A percentile compares a stretch with the other conserved stretches of the same genome.
Evolutionary conservation across 1,284 basidiomycete species (phyloP).

Genomic region (Hypsizygus ulmarius): DNA sequence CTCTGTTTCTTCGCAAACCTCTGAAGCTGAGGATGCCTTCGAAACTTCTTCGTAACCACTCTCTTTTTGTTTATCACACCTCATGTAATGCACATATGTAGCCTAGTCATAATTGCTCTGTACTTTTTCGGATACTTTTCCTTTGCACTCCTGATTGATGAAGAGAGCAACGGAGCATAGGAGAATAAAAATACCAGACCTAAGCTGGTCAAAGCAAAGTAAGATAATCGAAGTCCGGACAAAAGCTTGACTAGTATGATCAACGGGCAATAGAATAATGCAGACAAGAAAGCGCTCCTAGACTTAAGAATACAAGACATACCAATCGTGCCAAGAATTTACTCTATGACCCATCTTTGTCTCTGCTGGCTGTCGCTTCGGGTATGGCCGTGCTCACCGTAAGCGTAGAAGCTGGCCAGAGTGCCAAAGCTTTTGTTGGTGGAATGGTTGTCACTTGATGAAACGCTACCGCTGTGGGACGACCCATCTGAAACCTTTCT

Average conservation of each 20-base stretch:
- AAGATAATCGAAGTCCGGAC: background rate
- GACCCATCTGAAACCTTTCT: conserved; percentile 18
- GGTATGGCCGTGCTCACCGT: conserved; percentile 24
- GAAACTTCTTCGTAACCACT: background rate
- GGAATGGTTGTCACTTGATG: conserved; percentile 16
- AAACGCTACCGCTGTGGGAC: conserved; percentile 15
- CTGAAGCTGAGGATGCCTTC: conserved; percentile 7
- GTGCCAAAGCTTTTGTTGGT: conserved; percentile 22
- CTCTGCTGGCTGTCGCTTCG: conserved; percentile 27
- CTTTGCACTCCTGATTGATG: background rate
- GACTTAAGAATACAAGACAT: background rate
- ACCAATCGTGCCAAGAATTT: conserved; percentile 20
- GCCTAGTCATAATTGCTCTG: conserved; percentile 12
- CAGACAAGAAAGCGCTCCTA: conserved; percentile 6
- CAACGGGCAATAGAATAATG: conserved; percentile 3
- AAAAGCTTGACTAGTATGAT: background rate
- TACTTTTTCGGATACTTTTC: conserved; percentile 3
- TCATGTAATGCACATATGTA: conserved; percentile 6
- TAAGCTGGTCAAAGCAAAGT: conserved; percentile 7
- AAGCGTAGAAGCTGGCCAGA: conserved; percentile 22
- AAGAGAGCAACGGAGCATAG: background rate
- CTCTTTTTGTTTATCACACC: background rate
- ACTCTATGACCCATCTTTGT: conserved; percentile 61
- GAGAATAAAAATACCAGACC: background rate
- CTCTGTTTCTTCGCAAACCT: conserved; percentile 11